Conservation (phyloP, 768 basidiomycete species). For the Hypholoma sublateritium region DNA sequence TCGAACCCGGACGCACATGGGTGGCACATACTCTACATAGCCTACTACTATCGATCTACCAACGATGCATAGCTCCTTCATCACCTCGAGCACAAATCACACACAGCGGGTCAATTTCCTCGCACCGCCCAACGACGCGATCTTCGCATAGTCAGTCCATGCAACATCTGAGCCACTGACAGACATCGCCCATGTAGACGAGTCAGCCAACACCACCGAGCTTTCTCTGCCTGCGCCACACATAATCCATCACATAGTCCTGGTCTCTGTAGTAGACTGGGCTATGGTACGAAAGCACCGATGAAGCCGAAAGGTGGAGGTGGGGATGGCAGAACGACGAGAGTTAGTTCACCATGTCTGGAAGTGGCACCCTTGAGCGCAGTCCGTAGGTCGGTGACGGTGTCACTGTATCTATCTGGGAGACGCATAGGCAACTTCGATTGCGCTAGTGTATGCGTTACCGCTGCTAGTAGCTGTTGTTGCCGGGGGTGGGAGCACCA, state of each 20-base stretch:
- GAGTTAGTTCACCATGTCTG: neutral
- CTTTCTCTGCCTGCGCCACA: neutral
- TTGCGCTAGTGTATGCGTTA: neutral
- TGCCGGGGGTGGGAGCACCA: neutral
- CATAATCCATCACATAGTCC: neutral
- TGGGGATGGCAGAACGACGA: too few relatives aligned
- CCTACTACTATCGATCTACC: too few relatives aligned
- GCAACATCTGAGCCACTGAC: neutral
- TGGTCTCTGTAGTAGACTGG: constrained; percentile 24
- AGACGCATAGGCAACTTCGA: neutral
- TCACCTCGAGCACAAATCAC: too few relatives aligned
- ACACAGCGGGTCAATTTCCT: too few relatives aligned
- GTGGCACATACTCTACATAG: too few relatives aligned
- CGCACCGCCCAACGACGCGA: too few relatives aligned
- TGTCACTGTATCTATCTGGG: neutral
- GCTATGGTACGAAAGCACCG: neutral
- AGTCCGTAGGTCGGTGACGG: neutral
- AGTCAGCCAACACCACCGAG: neutral
- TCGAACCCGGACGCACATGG: neutral
- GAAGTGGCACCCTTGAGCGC: neutral
- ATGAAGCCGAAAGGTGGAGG: neutral
- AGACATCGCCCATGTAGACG: neutral
- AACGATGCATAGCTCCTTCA: too few relatives aligned
- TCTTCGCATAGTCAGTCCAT: neutral
- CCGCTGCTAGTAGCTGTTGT: neutral